Base-by-base conservation (phyloP, 345 rosid species). In the Aquilaria yunnanensis region DNA sequence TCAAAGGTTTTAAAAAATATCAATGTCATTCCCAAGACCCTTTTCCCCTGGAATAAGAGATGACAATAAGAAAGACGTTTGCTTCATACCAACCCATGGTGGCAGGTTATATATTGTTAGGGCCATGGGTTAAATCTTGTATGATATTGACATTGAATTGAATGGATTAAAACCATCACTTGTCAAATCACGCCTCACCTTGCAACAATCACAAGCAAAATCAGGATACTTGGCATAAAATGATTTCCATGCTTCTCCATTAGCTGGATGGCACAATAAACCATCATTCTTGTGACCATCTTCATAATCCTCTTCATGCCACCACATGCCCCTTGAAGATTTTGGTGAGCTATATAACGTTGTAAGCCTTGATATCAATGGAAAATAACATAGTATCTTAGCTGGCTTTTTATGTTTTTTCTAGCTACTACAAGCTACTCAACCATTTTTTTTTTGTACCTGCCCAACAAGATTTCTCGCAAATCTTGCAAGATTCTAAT, bases 251-350 rank as follows among this genome's bases (percentile, higher is more conserved):
- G 55, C 56, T 2, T 2, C 3, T 2, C 14, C 32, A 49, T 66
- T 59, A 10, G 48, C 37, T 14, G 51, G 54, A 33, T 66, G 67
- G 29, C 68, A 41, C n/a, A 57, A 29, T 0, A 29, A 0, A 0
- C 47, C 43, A 51, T 72, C 51, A 3, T 57, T 23, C 23, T 9
- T 2, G 10, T 9, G 13, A 11, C 32, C 59, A 23, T 23, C 23
- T 23, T 23, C 23, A 23, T 23, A 23, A 23, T 23, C 43, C 1
- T 73, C 60, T 12, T 68, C 10, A 64, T 72, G 71, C 65, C 72
- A 67, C 4, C 64, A 12, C 65, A 67, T 72, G 3, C 10, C 9
- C 2, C 0, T 0, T 29, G 67, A 10, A 0, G 33, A 32, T 6
- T 60, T 2, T 1, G 14, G 32, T 5, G 57, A 64, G 41, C 63